phyloP scores from a whole-genome alignment of 2,329 filamentous ascomycete genomes.

The Sclerotiophoma versabilis region DNA sequence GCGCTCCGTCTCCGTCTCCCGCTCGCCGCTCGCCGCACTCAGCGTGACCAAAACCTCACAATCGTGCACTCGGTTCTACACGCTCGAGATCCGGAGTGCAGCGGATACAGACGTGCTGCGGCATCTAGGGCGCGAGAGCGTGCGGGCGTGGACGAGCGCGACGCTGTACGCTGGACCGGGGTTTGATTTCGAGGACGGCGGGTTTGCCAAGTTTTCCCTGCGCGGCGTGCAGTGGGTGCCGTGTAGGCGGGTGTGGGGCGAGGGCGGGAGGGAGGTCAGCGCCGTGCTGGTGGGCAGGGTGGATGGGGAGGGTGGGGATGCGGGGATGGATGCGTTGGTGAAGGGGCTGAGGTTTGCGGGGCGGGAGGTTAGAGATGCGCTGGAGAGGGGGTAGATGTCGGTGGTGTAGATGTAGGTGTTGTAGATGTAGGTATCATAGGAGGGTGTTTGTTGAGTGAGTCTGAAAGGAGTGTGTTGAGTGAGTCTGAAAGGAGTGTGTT shows the following conservation, averaged over 20 bases:
- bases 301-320: slow-evolving; percentile 25
- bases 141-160: slow-evolving; percentile 22
- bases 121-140: background rate
- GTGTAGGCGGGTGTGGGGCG: slow-evolving; percentile 43
- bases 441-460: no score
- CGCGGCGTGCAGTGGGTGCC: slow-evolving; percentile 40
- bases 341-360: slow-evolving; percentile 31
- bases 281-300: slow-evolving; percentile 38
- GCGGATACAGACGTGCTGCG: slow-evolving; percentile 8
- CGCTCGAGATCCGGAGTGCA: slow-evolving; percentile 20
- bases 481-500: no score
- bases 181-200: slow-evolving; percentile 4
- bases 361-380: slow-evolving; percentile 4
- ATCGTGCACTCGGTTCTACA: slow-evolving; percentile 18
- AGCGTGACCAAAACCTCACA: background rate
- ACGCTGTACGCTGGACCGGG: slow-evolving; percentile 32
- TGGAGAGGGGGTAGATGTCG: background rate
- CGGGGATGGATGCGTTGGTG: slow-evolving; percentile 27
- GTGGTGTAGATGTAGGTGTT: background rate
- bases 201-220: background rate
- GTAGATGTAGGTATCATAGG: no score
- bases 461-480: no score
- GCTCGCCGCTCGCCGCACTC: background rate
- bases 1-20: background rate
- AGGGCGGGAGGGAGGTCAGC: slow-evolving; percentile 28